Evolutionary conservation across 148 eudicot genomes (phyloP).

Genomic region (Chenopodium berlandieri): DNA sequence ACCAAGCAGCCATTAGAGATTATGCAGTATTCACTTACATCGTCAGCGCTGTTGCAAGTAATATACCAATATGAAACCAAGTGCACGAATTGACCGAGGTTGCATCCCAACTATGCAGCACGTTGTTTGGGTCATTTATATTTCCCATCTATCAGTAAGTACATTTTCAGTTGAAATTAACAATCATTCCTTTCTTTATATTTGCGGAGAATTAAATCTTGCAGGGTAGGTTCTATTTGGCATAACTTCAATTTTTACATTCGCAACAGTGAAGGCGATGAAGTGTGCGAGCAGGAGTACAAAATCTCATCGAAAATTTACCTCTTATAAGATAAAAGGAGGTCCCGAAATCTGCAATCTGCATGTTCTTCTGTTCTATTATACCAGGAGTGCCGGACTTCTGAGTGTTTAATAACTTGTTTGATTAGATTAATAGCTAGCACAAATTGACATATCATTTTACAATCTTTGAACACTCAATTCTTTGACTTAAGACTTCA

Average conservation of each 20-base stretch:
- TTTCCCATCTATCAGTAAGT: slow-evolving; percentile 4
- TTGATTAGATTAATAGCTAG: not conserved
- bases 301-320: slow-evolving; percentile 19
- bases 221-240: not conserved
- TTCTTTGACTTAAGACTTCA: not conserved
- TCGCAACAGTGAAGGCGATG: slow-evolving; percentile 23
- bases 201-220: not conserved
- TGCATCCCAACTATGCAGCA: slow-evolving; percentile 35
- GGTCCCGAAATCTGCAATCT: not conserved
- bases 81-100: not conserved
- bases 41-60: slow-evolving; percentile 12
- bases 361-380: not conserved
- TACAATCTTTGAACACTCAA: not conserved
- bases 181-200: not conserved
- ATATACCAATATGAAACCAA: slow-evolving; percentile 29
- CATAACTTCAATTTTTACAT: slow-evolving; percentile 38
- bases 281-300: slow-evolving; percentile 18
- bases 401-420: not conserved
- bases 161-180: slow-evolving; percentile 11
- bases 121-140: slow-evolving; percentile 22
- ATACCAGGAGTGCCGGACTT: not conserved
- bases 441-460: not conserved
- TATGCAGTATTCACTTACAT: slow-evolving; percentile 7
- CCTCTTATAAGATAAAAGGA: no score
- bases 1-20: not conserved